Base-by-base conservation (phyloP, 306 rosid species). In the Pyrus pyrifolia region DNA sequence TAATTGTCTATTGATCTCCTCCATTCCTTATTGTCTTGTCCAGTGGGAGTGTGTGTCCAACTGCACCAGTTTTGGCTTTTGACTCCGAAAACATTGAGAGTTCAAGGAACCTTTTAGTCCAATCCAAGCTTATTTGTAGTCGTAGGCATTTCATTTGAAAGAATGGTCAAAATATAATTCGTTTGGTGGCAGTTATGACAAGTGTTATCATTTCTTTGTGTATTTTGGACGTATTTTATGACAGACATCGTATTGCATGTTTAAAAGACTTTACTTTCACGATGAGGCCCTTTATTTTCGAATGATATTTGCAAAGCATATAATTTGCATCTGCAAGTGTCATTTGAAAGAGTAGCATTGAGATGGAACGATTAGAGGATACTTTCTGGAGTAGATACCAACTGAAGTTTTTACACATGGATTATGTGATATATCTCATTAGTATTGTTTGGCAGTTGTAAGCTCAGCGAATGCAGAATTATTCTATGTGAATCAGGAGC, bases 401-500 rank as follows among this genome's bases (percentile, higher is more conserved):
- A 59, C 2, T 35, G 13, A 46, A 12, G 52, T 46, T 13, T 46
- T 3, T 46, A 11, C 2, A 15, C 25, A 9, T 31, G 6, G 8
- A 31, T 15, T 18, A 11, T n/a, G 3, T n/a, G 23, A n/a, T 22
- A 21, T 60, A 33, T 67, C 23, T 9, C n/a, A 21, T 55, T 55
- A 27, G 49, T 8, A 15, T 68, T 33, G 23, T 74, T 30, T 76
- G 70, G 86, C 91, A 95, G 98, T 75, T 92, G 97, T 80, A 88
- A 76, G 92, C 88, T 92, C 27, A 96, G 98, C 27, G 98, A 92
- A 57, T 85, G 97, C 84, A 85, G 97, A 85, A 79, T 95, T 59
- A 71, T 95, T 80, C 81, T 95, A 70, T 92, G 98, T 22, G 97
- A 95, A 85, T 79, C 98, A 27, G 97, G 97, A 62, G 76, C 97